These are phyloP conservation scores for Selaginella moellendorffii DNA, from an alignment of 75 land plant species.

Conservation along the genomic window DNA sequence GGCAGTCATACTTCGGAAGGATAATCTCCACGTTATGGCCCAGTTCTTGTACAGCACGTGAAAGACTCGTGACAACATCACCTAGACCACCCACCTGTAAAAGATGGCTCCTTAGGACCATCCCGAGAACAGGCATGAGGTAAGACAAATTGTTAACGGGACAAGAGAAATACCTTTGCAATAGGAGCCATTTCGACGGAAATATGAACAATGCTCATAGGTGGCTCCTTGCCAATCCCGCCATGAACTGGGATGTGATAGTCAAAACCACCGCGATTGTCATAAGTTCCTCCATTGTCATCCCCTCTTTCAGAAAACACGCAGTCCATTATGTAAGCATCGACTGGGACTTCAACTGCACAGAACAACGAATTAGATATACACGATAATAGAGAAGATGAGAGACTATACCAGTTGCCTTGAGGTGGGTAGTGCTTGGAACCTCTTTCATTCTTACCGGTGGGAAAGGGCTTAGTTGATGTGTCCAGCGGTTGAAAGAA, in stretches of 20 bases:
- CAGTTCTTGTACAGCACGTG: constrained; percentile 6
- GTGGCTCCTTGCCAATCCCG: not conserved
- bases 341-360: constrained; percentile 7
- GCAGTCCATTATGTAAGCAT: constrained; percentile 9
- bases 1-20: constrained; percentile 5
- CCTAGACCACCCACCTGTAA: constrained; percentile 6
- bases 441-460: constrained; percentile 53
- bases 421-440: constrained; percentile 34
- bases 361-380: not conserved
- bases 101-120: not conserved
- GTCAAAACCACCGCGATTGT: not conserved
- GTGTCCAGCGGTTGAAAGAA: constrained; percentile 87
- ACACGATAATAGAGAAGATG: not conserved
- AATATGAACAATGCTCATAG: constrained; percentile 7
- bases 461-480: constrained; percentile 38
- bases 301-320: constrained; percentile 10
- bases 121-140: not conserved
- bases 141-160: not conserved
- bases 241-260: constrained; percentile 7
- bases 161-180: constrained; percentile 3
- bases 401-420: constrained; percentile 37
- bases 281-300: not conserved
- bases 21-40: constrained; percentile 10
- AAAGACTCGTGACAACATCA: constrained; percentile 6
- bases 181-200: constrained; percentile 9